Evolutionary conservation across 1,284 basidiomycete species (phyloP).

Genomic region (Neolentinus lepideus): DNA sequence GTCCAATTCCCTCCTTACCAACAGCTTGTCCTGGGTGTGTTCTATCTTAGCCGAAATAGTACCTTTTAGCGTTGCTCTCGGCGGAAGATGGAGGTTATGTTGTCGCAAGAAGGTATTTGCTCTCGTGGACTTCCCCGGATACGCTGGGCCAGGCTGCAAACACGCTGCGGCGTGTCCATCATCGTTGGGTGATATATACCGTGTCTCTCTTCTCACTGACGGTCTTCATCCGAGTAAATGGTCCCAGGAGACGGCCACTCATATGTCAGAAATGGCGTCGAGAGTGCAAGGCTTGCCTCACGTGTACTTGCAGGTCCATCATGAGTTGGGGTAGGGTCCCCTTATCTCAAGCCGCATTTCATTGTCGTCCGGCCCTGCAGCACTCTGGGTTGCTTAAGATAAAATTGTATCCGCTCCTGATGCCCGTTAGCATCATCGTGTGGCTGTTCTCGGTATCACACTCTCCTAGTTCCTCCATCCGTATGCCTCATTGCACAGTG

Average conservation of each 20-base stretch:
- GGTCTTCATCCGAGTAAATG: not conserved
- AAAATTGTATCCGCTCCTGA: conserved; percentile 2
- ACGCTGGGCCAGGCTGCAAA: not conserved
- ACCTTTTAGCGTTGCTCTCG: not conserved
- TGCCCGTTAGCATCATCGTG: not conserved
- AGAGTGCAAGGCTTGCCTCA: conserved; percentile 1
- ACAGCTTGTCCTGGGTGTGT: not conserved
- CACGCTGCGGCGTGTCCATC: not conserved
- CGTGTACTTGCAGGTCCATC: conserved; percentile 1
- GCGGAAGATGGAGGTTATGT: not conserved
- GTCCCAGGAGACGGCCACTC: not conserved
- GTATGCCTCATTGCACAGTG: not conserved
- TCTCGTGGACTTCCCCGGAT: not conserved
- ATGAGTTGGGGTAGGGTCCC: not conserved
- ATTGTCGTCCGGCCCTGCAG: not conserved
- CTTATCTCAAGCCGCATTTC: conserved; percentile 2
- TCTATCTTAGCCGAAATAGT: not conserved
- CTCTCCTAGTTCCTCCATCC: conserved; percentile 1
- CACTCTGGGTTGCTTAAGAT: not conserved
- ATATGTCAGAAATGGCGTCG: not conserved
- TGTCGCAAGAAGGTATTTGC: not conserved
- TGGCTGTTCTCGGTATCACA: not conserved
- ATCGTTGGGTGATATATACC: not conserved
- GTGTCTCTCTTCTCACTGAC: not conserved
- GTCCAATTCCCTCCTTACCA: not conserved